These are phyloP conservation scores for Colletotrichum liaoningense DNA, from an alignment of 2,329 filamentous ascomycete species.

Conservation along the genomic window DNA sequence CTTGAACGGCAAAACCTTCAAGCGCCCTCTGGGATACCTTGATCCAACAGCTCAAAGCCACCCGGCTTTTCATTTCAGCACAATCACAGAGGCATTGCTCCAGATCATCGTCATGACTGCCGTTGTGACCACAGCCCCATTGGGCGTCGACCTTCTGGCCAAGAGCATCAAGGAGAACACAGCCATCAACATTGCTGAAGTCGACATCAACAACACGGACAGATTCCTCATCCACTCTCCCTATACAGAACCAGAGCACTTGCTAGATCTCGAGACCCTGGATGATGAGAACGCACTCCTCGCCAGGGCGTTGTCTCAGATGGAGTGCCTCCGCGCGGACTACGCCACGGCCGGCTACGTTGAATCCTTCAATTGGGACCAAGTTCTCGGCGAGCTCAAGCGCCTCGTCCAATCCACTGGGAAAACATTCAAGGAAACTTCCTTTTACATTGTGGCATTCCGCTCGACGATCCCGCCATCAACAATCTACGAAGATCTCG, in stretches of 20 bases:
- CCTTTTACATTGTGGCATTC: constrained; percentile 89
- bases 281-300: constrained; percentile 75
- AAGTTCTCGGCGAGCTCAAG: constrained; percentile 69
- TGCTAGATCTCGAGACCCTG: constrained; percentile 77
- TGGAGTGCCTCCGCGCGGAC: constrained; percentile 72
- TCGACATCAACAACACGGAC: constrained; percentile 28
- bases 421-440: constrained; percentile 69
- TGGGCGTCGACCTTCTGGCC: constrained; percentile 26
- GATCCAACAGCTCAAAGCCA: not conserved
- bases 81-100: too few species aligned
- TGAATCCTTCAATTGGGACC: constrained; percentile 81
- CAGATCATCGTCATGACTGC: constrained; percentile 9
- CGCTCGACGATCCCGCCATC: constrained; percentile 76
- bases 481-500: constrained; percentile 72
- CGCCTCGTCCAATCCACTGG: constrained; percentile 59
- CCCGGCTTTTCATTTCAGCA: not conserved
- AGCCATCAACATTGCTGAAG: constrained; percentile 20
- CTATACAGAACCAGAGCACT: constrained; percentile 77
- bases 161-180: constrained; percentile 23
- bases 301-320: constrained; percentile 74
- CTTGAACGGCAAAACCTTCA: not conserved
- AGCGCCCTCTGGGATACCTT: not conserved
- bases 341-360: constrained; percentile 83
- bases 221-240: constrained; percentile 76
- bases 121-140: constrained; percentile 15